Evolutionary conservation across 768 basidiomycete genomes (phyloP), one percentile per base, ranked within the genome.

Genomic region (Tylopilus sp.): DNA sequence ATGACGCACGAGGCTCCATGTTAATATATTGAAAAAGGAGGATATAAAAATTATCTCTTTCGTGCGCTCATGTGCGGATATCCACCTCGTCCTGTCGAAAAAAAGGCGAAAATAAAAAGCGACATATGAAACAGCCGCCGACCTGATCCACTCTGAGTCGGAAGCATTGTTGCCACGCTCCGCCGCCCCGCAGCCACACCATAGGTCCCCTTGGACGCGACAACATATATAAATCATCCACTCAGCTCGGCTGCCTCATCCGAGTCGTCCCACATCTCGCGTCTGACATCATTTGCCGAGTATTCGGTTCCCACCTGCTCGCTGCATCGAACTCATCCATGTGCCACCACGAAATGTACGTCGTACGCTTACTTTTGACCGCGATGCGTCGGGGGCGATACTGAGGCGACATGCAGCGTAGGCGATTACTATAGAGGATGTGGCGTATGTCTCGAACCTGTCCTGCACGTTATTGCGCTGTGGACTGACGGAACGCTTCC

Each of bases 331-430:
- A 40, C 20, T 40, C 33, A 26, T 25, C 47, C 9, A 71, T 71
- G 70, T 71, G 70, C 50, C 67, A 64, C 45, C 71, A 71, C 60
- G 70, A 72, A 65, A 49, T 72, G 70, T 71, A 51, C 52, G 71
- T 44, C 6, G 22, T 25, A 7, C 36, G n/a, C 6, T 35, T n/a
- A 13, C 3, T 3, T 25, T 11, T 20, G 20, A 11, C 28, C 28
- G 13, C 11, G 38, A 11, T 12, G 11, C 20, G n/a, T n/a, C 41
- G 23, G n/a, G 3, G 28, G 50, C 56, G 50, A 17, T 6, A 57
- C 39, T 4, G 28, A 11, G 30, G 22, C 28, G 28, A 28, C 11
- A 28, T 10, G 49, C 59, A 71, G 70, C 9, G 66, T 73, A 23
- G 70, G 70, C 39, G 70, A 71, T 42, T 71, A 65, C 50, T 66